These are phyloP conservation scores for Cicer bijugum DNA, from an alignment of 306 rosid genomes.

Conservation along the genomic window DNA sequence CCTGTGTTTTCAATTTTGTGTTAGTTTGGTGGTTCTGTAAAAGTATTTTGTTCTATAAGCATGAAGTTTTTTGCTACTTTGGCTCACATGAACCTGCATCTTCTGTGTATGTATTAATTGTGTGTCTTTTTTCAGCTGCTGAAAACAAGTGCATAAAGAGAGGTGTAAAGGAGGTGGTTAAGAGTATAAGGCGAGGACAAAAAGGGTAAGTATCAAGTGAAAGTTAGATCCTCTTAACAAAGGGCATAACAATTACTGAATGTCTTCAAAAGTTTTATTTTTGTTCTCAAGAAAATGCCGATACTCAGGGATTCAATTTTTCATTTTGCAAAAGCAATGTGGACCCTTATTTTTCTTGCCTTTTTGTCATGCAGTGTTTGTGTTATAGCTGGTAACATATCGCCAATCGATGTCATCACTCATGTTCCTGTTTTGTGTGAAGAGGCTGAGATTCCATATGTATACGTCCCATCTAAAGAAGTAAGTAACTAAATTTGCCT, in stretches of 20 bases:
- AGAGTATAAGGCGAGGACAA: conserved; percentile 84
- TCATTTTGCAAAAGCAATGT: neutral
- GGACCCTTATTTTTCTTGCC: neutral
- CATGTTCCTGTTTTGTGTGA: conserved; percentile 92
- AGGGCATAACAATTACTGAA: neutral
- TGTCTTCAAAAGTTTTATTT: neutral
- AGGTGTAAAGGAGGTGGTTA: conserved; percentile 96
- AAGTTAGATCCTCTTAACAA: neutral
- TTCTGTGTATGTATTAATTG: neutral
- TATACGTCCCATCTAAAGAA: conserved; percentile 85
- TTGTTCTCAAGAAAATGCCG: neutral
- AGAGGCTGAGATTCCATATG: conserved; percentile 78
- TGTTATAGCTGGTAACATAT: conserved; percentile 91
- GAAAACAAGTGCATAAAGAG: conserved; percentile 89
- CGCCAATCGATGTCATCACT: conserved; percentile 93
- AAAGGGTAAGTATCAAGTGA: conserved; percentile 66
- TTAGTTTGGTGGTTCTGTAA: neutral
- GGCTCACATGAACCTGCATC: neutral
- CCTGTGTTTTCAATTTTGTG: neutral
- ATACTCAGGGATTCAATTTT: neutral
- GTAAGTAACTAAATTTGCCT: conserved; percentile 47
- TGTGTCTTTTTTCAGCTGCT: conserved; percentile 61
- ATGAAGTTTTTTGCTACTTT: neutral
- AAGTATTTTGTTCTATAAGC: neutral
- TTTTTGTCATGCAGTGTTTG: conserved; percentile 63